Percentiles rank a stretch among this genome's conserved stretches.
Evolutionary conservation across 129 eudicot genomes (phyloP).

Genomic region (Heracleum sosnowskyi): DNA sequence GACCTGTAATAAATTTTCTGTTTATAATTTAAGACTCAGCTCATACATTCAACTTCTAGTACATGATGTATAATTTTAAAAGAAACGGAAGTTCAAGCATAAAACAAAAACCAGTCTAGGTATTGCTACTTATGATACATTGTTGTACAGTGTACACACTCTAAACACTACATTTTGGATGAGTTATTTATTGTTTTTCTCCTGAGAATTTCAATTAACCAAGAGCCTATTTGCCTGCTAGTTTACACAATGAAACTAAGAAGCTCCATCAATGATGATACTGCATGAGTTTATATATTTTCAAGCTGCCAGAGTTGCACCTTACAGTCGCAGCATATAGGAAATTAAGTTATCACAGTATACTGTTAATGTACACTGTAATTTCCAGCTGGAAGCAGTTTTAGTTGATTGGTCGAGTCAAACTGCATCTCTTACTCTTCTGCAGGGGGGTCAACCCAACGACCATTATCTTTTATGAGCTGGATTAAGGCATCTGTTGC

Average conservation of each 20-base stretch:
- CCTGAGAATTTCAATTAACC: neutral
- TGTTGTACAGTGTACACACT: neutral
- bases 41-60: neutral
- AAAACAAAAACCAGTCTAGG: neutral
- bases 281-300: neutral
- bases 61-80: neutral
- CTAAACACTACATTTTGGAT: neutral
- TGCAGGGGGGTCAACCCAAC: slow-evolving; percentile 91
- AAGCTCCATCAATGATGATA: neutral
- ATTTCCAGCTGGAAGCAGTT: neutral
- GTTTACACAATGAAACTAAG: neutral
- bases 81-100: neutral
- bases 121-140: neutral
- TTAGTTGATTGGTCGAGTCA: neutral
- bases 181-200: neutral
- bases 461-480: slow-evolving; percentile 81
- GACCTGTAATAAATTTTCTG: neutral
- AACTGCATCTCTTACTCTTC: slow-evolving; percentile 44
- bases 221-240: neutral
- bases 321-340: neutral
- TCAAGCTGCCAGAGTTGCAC: neutral
- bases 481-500: slow-evolving; percentile 91
- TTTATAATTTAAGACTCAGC: neutral
- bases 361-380: neutral
- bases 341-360: neutral